Conservation (phyloP, 768 basidiomycete genomes). For the Sarcodon aspratus region DNA sequence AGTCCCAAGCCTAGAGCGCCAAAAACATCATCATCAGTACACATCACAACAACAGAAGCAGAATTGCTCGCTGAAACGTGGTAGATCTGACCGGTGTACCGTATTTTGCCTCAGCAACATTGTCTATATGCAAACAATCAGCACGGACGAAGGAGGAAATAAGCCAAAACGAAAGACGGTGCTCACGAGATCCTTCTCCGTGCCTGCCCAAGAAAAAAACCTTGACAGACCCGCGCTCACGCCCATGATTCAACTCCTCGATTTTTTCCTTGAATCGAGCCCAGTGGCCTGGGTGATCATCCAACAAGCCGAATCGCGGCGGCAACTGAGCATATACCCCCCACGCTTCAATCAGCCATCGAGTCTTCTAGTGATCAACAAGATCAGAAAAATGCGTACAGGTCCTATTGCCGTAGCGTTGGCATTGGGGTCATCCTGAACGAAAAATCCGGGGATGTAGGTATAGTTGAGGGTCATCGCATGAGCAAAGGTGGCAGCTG, state of each 20-base stretch:
- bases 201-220: constrained; percentile 58
- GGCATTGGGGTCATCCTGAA: constrained; percentile 24
- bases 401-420: constrained; percentile 16
- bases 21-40: neutral
- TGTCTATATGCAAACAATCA: constrained; percentile 32
- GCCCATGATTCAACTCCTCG: constrained; percentile 25
- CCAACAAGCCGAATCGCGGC: constrained; percentile 46
- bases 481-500: neutral
- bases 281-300: constrained; percentile 40
- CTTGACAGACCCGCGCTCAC: constrained; percentile 37
- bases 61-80: neutral
- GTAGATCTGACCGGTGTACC: constrained; percentile 27
- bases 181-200: constrained; percentile 63
- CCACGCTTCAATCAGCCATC: neutral
- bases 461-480: neutral
- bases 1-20: constrained; percentile 40
- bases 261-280: constrained; percentile 28
- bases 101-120: constrained; percentile 51
- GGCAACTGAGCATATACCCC: constrained; percentile 36
- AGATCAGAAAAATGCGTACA: constrained; percentile 12
- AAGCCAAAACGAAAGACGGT: neutral
- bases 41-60: neutral
- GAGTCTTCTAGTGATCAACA: neutral
- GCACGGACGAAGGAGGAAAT: neutral
- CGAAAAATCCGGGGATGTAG: constrained; percentile 29